Evolutionary conservation across 2,329 filamentous ascomycete species (phyloP).

Genomic region (Bipolaris bicolor): DNA sequence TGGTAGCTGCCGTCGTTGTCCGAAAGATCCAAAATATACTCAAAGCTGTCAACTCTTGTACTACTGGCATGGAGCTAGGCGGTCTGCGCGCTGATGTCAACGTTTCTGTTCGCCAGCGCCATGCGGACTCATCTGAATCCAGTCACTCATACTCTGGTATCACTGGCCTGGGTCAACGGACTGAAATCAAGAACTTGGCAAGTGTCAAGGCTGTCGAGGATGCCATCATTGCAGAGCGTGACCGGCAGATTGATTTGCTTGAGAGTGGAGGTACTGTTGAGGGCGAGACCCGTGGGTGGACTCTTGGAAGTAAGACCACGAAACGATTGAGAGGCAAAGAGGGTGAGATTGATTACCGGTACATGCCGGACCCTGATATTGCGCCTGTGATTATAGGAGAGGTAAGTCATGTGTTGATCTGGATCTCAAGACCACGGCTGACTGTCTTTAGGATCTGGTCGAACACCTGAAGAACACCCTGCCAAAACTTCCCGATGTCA

Average conservation of each 20-base stretch:
- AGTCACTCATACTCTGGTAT: conserved; percentile 62
- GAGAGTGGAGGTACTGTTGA: conserved; percentile 75
- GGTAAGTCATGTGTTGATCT: conserved; percentile 26
- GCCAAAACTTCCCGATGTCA: conserved; percentile 73
- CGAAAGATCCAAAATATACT: conserved; percentile 85
- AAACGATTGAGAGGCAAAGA: conserved; percentile 86
- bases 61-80: conserved; percentile 90
- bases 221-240: conserved; percentile 87
- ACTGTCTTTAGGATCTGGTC: conserved; percentile 63
- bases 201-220: conserved; percentile 96
- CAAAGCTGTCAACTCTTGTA: conserved; percentile 80
- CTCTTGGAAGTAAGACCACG: conserved; percentile 81
- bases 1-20: conserved; percentile 86
- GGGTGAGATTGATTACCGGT: conserved; percentile 95
- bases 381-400: conserved; percentile 75
- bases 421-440: conserved; percentile 6
- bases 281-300: conserved; percentile 93
- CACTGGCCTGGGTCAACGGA: conserved; percentile 77
- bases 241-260: conserved; percentile 82
- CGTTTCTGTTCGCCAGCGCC: conserved; percentile 75
- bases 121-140: conserved; percentile 27
- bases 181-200: conserved; percentile 96
- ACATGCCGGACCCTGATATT: conserved; percentile 97
- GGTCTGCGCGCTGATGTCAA: conserved; percentile 94
- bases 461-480: conserved; percentile 66